These are phyloP conservation scores for Phyllachora maydis DNA, from an alignment of 2,329 filamentous ascomycete species.

Conservation along the genomic window DNA sequence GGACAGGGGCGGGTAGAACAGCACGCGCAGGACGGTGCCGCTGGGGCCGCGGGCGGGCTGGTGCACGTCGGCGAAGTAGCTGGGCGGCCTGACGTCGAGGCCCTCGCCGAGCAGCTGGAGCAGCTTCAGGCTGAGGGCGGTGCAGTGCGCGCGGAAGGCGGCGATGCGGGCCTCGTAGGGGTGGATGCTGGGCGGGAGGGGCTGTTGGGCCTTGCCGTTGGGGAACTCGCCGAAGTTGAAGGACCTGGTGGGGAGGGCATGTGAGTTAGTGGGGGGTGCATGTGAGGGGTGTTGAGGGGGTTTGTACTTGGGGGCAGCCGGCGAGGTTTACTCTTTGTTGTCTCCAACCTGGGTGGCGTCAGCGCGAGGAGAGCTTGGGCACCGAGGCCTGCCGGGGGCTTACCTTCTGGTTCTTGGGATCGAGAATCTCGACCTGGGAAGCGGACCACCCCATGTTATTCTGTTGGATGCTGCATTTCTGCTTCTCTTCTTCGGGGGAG, in stretches of 20 bases:
- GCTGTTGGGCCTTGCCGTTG: conserved; percentile 50
- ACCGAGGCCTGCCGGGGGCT: conserved; percentile 5
- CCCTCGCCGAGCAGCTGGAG: conserved; percentile 62
- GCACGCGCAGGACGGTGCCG: conserved; percentile 43
- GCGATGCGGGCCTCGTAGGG: conserved; percentile 38
- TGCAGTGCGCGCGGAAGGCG: conserved; percentile 50
- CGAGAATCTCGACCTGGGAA: conserved; percentile 75
- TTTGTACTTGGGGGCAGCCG: too few relatives aligned
- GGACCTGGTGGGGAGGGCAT: conserved; percentile 42
- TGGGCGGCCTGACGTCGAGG: conserved; percentile 35
- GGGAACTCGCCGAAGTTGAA: conserved; percentile 80
- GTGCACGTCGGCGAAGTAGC: conserved; percentile 35
- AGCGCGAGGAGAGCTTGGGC: not conserved
- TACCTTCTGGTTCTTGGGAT: conserved; percentile 65
- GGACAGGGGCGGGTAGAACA: conserved; percentile 46
- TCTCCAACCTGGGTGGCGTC: conserved; percentile 41
- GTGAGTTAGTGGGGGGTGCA: not conserved
- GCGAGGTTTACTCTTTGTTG: conserved; percentile 54
- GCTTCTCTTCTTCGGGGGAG: conserved; percentile 50
- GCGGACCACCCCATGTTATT: conserved; percentile 79
- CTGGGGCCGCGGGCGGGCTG: conserved; percentile 21
- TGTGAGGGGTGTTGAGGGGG: not conserved
- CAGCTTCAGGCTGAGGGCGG: conserved; percentile 49
- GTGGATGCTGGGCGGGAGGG: conserved; percentile 45
- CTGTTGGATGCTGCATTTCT: conserved; percentile 50